Percentiles rank a stretch among this genome's conserved stretches.
These are phyloP conservation scores for Yamadazyma diddensiae DNA, from an alignment of 1,139 yeast species.

Conservation along the genomic window DNA sequence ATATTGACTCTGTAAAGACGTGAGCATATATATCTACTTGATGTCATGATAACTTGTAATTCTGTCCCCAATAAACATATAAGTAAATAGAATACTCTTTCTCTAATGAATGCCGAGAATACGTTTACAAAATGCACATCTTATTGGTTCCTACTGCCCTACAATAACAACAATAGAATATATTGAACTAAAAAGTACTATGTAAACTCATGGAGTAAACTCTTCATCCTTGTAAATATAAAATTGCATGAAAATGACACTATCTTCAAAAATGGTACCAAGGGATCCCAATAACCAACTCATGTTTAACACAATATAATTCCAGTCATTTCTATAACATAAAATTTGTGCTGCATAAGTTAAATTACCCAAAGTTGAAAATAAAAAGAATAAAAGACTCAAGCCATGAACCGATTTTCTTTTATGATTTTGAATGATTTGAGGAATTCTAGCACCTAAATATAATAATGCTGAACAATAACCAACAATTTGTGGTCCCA, in stretches of 20 bases:
- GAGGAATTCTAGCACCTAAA: conserved; percentile 78
- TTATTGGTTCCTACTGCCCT: no score
- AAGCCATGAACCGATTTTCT: conserved; percentile 74
- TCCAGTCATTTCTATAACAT: conserved; percentile 57
- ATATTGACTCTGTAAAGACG: no score
- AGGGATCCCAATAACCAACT: conserved; percentile 76
- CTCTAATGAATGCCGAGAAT: no score
- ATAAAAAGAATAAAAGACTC: conserved; percentile 68
- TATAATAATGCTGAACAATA: conserved; percentile 68
- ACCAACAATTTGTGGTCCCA: conserved; percentile 71
- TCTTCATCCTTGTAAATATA: conserved; percentile 47
- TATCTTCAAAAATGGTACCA: conserved; percentile 71
- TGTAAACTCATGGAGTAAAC: conserved; percentile 6
- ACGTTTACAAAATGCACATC: no score
- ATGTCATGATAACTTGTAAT: no score
- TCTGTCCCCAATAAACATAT: no score
- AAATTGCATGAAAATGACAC: conserved; percentile 62
- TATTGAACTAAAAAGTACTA: no score
- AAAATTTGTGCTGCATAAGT: conserved; percentile 77
- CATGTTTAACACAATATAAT: conserved; percentile 59
- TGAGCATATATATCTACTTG: no score
- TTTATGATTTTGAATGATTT: conserved; percentile 65
- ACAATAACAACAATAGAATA: no score
- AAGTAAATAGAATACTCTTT: no score
- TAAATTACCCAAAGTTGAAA: conserved; percentile 72